Base-by-base conservation (phyloP, 805 yeast species). In the Candida chilensis region DNA sequence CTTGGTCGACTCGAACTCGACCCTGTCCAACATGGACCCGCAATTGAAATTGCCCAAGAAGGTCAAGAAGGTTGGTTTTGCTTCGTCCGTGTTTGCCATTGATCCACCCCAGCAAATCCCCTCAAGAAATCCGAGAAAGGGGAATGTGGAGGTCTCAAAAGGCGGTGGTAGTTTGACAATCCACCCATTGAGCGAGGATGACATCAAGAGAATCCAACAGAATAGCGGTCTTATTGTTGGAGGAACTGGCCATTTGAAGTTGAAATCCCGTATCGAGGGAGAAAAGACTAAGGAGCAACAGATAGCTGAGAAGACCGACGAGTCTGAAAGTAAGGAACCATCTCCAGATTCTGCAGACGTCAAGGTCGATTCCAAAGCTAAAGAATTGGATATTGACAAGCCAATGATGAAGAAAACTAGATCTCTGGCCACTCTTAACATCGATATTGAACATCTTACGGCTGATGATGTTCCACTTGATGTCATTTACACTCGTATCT, bases 51-150 rank as follows among this genome's bases (percentile, higher is more conserved):
- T 40, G 7, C 32, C 54, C 6, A 47, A 37, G 43, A 61, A 48
- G 67, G 67, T 1, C 54, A 48, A 19, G 68, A 61, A 88, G 36
- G 95, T 86, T 4, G 68, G 75, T 0, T 88, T 88, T 52, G 86
- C 92, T 0, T 65, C 84, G 4, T 81, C 82, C 30, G 74, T 78
- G 31, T 70, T 86, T 36, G 67, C 64, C 0, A 64, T 63, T 37
- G 96, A 88, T 52, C 96, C 96, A 2, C 95, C 96, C 1, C 96
- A 88, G 47, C 95, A 87, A 48, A 82, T 88, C 37, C 96, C 96
- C 2, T 81, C 94, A 2, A 60, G 94, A 45, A 69, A 67, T 36
- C 96, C 96, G 5, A 65, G 79, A 39, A 67, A 69, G 41, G 96
- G 96, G 5, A 80, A 85, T 46, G 87, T 79, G 16, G 64, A 70